phyloP scores from a whole-genome alignment of 2,329 filamentous ascomycete species.

The Pseudogymnoascus pannorum region DNA sequence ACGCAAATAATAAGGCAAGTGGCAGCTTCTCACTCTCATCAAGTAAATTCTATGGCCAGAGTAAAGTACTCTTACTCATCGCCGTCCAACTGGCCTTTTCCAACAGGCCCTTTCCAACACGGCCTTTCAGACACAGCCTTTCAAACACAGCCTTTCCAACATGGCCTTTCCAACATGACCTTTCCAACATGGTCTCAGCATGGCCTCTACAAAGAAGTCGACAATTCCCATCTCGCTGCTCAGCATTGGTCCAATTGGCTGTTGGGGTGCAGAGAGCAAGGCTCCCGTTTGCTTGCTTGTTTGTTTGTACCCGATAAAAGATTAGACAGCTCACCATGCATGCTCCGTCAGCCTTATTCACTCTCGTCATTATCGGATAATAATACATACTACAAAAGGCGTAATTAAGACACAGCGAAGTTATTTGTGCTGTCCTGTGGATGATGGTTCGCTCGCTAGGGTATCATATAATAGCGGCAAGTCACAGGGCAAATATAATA shows the following conservation, averaged over 20 bases:
- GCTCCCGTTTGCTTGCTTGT: background rate
- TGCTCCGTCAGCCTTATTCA: background rate
- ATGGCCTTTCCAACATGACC: too few relatives aligned
- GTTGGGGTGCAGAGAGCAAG: background rate
- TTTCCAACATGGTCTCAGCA: too few relatives aligned
- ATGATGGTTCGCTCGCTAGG: background rate
- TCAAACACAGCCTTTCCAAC: too few relatives aligned
- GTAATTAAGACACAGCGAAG: background rate
- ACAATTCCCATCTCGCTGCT: background rate
- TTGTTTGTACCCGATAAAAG: background rate
- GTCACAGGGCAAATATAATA: background rate
- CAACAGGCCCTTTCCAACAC: too few relatives aligned
- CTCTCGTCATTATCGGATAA: background rate
- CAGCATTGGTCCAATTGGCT: background rate
- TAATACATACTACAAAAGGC: background rate
- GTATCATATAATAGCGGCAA: background rate
- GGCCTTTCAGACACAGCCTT: too few relatives aligned
- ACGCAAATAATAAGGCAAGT: background rate
- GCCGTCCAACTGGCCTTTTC: too few relatives aligned
- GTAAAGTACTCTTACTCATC: too few relatives aligned
- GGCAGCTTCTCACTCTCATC: background rate
- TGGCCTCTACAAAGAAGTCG: background rate
- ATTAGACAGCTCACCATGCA: background rate
- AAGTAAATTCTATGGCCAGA: background rate
- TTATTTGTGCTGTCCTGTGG: background rate